Evolutionary conservation across 129 eudicot genomes (phyloP), one percentile per base, ranked within the genome.

Genomic region (Tanacetum coccineum): DNA sequence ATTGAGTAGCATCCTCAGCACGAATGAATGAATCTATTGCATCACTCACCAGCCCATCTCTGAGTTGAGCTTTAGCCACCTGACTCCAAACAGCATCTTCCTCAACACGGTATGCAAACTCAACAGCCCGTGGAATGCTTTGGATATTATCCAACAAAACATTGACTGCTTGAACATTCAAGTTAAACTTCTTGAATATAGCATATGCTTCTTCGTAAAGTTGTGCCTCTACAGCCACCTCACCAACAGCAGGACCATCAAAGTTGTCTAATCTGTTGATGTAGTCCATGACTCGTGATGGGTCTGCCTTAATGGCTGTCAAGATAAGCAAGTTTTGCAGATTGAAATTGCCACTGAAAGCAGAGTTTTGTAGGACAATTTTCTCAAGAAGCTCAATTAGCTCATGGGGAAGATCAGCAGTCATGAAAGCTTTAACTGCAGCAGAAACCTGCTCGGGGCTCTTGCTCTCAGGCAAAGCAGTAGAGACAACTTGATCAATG

Each of bases 11-110:
- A 84, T 94, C 99, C 40, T 89, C 99, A n/a, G 97, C 97, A 53
- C 97, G 95, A 30, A 94, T 89, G 62, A 94, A 94, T 13, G 99
- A 94, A 62, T 94, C 99, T 15, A 94, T 94, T 13, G 99, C 99
- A 78, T 94, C 97, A 19, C 95, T 84, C n/a, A 94, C 97, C 11
- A 94, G 68, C 56, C 99, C 99, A 8, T 90, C 97, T 71, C 87
- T 83, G 21, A 94, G 84, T 68, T 94, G 99, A 73, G 99, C 97
- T 82, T 84, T 94, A 56, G 93, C 99, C 64, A 94, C 99, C 78
- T 94, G 99, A 72, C 99, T 94, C 99, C 99, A 94, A 15, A 94
- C 97, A 59, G 91, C 93, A 83, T 94, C 99, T 75, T 94, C 97
- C 74, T 94, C 99, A 67, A 94, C 97, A 39, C 97, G 99, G 76